Evolutionary conservation across 345 rosid species (phyloP), one percentile per base, ranked within the genome.

Genomic region (Citrus medica): DNA sequence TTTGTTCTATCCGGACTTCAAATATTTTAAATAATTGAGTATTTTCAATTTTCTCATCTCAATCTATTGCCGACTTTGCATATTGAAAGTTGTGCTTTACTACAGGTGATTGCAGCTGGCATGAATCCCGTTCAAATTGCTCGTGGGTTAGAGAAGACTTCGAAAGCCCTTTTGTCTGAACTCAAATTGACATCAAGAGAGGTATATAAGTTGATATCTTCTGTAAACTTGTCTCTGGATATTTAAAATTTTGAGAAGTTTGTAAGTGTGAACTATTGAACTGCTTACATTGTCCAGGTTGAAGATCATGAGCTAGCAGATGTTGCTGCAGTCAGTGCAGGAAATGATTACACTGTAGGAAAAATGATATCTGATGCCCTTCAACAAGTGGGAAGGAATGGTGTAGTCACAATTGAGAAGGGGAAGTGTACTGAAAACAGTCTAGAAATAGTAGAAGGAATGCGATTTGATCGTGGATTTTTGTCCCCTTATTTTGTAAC

Each of bases 301-400:
- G 85, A 90, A 85, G 94, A 91, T 84, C 77, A 86, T 74, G 98
- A 95, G 82, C 89, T 95, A n/a, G 89, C 83, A 77, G 88, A 90
- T 86, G 98, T 93, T 82, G 99, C 96, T 65, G 92, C 99, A 40
- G 93, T 93, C 79, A 91, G 98, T 74, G 97, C 96, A 0, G 98
- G 97, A 55, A 92, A 92, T 76, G 99, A 95, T 80, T 88, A 88
- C 48, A 63, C 79, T 0, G 89, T 92, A 7, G 98, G 99, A 76
- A 88, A 88, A 71, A 88, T 95, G 93, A 90, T 95, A 60, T 84
- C 88, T 5, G 81, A 88, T 79, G 98, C 98, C 74, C 55, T 93
- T 80, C 85, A 9, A 73, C 77, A 82, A 83, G 97, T 93, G 56
- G 98, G 97, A 63, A 91, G 89, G 87, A 71, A 37, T 76, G 98